Percentiles rank a stretch among this genome's conserved stretches.
Conservation (phyloP, 768 basidiomycete genomes). For the Suillus tomentosus region DNA sequence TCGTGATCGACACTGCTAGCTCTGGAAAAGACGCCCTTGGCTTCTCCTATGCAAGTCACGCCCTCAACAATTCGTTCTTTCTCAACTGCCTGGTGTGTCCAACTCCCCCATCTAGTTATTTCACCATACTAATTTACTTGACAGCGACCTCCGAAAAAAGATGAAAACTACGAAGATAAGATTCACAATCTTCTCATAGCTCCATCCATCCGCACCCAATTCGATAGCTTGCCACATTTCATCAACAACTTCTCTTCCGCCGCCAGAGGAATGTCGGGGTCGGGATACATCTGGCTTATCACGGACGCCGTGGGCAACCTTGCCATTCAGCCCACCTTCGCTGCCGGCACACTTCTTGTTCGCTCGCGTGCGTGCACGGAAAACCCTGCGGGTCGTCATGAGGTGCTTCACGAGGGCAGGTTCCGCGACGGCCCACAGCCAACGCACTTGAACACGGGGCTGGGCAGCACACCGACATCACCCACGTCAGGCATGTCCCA, state of each 20-base stretch:
- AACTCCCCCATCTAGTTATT: neutral
- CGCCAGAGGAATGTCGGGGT: slow-evolving; percentile 74
- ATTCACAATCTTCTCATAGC: slow-evolving; percentile 22
- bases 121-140: slow-evolving; percentile 6
- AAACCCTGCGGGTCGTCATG: slow-evolving; percentile 22
- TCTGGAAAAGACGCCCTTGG: slow-evolving; percentile 61
- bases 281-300: slow-evolving; percentile 89
- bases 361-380: slow-evolving; percentile 49
- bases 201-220: slow-evolving; percentile 38
- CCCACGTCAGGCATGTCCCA: slow-evolving; percentile 46
- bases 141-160: slow-evolving; percentile 37
- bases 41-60: slow-evolving; percentile 91
- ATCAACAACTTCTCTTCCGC: slow-evolving; percentile 78
- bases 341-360: slow-evolving; percentile 85
- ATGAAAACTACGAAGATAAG: slow-evolving; percentile 20
- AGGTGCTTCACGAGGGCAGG: slow-evolving; percentile 31
- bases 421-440: slow-evolving; percentile 20
- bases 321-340: slow-evolving; percentile 84
- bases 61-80: slow-evolving; percentile 96
- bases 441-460: slow-evolving; percentile 11
- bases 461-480: slow-evolving; percentile 39
- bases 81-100: slow-evolving; percentile 77
- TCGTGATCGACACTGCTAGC: slow-evolving; percentile 66
- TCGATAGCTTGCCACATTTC: slow-evolving; percentile 66
- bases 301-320: slow-evolving; percentile 60